phyloP scores from a whole-genome alignment of 2,329 filamentous ascomycete genomes.

The Colletotrichum sp. region DNA sequence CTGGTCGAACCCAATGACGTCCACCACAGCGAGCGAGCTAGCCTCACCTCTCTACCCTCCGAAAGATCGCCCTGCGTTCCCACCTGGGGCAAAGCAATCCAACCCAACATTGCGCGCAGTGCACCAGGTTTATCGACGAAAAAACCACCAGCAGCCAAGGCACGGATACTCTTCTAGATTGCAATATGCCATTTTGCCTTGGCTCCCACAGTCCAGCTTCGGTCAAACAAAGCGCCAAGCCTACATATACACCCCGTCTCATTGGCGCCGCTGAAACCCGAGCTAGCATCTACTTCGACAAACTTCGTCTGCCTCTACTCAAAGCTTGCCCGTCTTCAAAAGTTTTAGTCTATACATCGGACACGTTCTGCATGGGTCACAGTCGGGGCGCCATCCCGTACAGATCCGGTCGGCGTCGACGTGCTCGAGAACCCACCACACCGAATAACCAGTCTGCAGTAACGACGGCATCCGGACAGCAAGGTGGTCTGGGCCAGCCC shows the following conservation, averaged over 20 bases:
- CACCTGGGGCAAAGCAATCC: background rate
- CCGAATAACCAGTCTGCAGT: background rate
- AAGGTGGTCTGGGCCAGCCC: conserved; percentile 6
- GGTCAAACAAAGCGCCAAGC: background rate
- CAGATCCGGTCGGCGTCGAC: background rate
- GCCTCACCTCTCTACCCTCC: background rate
- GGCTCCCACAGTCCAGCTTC: background rate
- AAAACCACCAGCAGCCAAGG: background rate
- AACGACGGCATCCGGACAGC: background rate
- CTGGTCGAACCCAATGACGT: background rate
- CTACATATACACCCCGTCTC: background rate
- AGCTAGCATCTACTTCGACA: conserved; percentile 1
- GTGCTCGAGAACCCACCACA: background rate
- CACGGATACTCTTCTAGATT: background rate
- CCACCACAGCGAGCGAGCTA: background rate
- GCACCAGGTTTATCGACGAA: background rate
- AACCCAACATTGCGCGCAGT: background rate
- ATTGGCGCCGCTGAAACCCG: conserved; percentile 2
- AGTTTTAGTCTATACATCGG: background rate
- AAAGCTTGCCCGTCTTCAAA: background rate
- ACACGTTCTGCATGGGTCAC: background rate
- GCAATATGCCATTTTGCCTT: background rate
- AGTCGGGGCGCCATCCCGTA: background rate
- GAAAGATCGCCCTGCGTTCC: background rate
- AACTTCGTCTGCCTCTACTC: background rate